These are phyloP conservation scores for Chamaenerion angustifolium DNA, from an alignment of 345 rosid species.

Conservation along the genomic window DNA sequence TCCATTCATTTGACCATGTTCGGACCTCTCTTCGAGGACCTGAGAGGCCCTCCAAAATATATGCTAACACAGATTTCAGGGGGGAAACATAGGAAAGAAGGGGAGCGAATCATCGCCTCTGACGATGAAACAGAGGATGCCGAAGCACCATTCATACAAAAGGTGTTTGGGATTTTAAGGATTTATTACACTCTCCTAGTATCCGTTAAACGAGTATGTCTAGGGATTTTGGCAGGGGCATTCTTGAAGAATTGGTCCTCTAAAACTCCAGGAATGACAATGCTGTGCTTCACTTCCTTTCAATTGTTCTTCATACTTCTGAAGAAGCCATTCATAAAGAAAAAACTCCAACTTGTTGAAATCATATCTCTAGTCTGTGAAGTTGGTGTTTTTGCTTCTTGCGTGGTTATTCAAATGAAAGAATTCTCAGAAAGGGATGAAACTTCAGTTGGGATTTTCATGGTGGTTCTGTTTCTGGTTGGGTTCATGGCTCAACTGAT, in stretches of 20 bases:
- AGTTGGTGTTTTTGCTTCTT: slow-evolving; percentile 42
- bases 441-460: slow-evolving; percentile 41
- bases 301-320: slow-evolving; percentile 80
- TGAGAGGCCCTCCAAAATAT: slow-evolving; percentile 93
- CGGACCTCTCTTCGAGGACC: slow-evolving; percentile 61
- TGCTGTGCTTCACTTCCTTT: slow-evolving; percentile 53
- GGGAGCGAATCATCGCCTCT: slow-evolving; percentile 60
- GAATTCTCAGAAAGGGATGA: slow-evolving; percentile 25
- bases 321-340: slow-evolving; percentile 92
- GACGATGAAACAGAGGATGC: slow-evolving; percentile 96
- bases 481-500: slow-evolving; percentile 48
- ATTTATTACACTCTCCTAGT: slow-evolving; percentile 76
- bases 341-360: slow-evolving; percentile 79
- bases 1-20: slow-evolving; percentile 30
- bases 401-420: slow-evolving; percentile 30
- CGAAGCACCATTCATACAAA: slow-evolving; percentile 87
- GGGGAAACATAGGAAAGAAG: slow-evolving; percentile 27
- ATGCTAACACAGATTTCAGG: slow-evolving; percentile 81
- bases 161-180: slow-evolving; percentile 80
- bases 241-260: slow-evolving; percentile 31
- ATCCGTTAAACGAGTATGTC: slow-evolving; percentile 34
- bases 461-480: slow-evolving; percentile 51
- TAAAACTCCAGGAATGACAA: slow-evolving; percentile 31
- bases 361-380: slow-evolving; percentile 49
- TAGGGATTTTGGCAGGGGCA: slow-evolving; percentile 63